A percentile compares a stretch with the other conserved stretches of the same genome.
Evolutionary conservation across 352 stramenopile genomes (phyloP).

Genomic region (Pythium angustatum): DNA sequence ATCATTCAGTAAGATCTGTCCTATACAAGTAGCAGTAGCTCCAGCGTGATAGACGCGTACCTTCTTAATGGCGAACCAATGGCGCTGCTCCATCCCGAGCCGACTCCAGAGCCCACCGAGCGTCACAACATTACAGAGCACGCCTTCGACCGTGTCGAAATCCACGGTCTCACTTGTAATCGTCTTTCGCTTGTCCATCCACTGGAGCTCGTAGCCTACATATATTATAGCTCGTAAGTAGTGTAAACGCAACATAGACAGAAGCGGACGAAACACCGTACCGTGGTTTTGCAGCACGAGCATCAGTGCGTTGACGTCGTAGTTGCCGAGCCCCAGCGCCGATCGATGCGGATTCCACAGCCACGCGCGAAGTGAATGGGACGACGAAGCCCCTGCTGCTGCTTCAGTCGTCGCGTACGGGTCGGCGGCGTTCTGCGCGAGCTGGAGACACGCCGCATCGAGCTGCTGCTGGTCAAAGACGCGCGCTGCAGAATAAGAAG

Average conservation of each 20-base stretch:
- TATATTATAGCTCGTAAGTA: not conserved
- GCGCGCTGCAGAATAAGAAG: slow-evolving; percentile 29
- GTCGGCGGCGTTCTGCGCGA: slow-evolving; percentile 31
- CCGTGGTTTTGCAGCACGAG: slow-evolving; percentile 60
- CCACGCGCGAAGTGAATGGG: slow-evolving; percentile 32
- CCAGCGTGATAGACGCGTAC: too few species aligned
- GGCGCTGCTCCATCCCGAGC: slow-evolving; percentile 59
- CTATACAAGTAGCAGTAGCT: too few species aligned
- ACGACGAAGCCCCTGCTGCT: not conserved
- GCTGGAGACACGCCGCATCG: slow-evolving; percentile 46
- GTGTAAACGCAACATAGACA: too few species aligned
- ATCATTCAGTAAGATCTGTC: too few species aligned
- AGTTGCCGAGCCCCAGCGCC: slow-evolving; percentile 73
- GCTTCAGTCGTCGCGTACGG: too few species aligned
- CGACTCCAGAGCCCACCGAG: slow-evolving; percentile 39
- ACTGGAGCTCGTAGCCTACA: slow-evolving; percentile 63
- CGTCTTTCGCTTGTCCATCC: slow-evolving; percentile 63
- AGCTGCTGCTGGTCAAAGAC: slow-evolving; percentile 52
- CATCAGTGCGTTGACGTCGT: slow-evolving; percentile 79
- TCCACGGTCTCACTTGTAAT: slow-evolving; percentile 45
- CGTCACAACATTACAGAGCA: slow-evolving; percentile 73
- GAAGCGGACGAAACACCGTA: slow-evolving; percentile 9
- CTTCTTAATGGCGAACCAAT: slow-evolving; percentile 82
- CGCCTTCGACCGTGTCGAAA: slow-evolving; percentile 46
- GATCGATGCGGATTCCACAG: slow-evolving; percentile 68